Conservation (phyloP, 2,329 filamentous ascomycete genomes). For the Aspergillus pseudotamarii region DNA sequence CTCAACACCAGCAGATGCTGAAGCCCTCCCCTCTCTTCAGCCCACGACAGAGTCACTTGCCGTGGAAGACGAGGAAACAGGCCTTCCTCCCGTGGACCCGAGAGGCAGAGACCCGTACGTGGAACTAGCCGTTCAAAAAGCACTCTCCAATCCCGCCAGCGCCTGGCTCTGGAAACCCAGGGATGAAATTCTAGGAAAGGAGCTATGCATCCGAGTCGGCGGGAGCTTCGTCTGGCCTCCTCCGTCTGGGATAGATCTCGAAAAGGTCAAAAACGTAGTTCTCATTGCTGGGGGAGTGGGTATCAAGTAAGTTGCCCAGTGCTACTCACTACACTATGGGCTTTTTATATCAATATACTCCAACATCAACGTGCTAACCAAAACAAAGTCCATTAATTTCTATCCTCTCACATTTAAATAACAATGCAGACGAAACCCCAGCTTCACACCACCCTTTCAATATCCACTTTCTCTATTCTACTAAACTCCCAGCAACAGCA, state of each 20-base stretch:
- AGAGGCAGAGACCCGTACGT: slow-evolving; percentile 55
- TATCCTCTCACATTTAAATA: slow-evolving; percentile 64
- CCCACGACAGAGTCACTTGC: slow-evolving; percentile 18
- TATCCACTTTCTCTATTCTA: slow-evolving; percentile 67
- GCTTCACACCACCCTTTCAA: slow-evolving; percentile 36
- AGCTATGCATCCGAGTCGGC: slow-evolving; percentile 71
- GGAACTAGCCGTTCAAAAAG: slow-evolving; percentile 77
- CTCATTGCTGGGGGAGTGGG: slow-evolving; percentile 82
- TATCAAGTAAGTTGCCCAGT: slow-evolving; percentile 63
- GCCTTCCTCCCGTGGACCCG: slow-evolving; percentile 23
- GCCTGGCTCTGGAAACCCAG: slow-evolving; percentile 71
- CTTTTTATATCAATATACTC: not conserved
- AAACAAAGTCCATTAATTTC: slow-evolving; percentile 67
- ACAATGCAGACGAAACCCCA: slow-evolving; percentile 44
- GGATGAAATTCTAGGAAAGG: slow-evolving; percentile 59
- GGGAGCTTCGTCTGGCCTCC: slow-evolving; percentile 85
- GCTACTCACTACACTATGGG: not conserved
- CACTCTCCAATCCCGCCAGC: slow-evolving; percentile 70
- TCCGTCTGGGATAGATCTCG: slow-evolving; percentile 48
- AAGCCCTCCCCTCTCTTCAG: slow-evolving; percentile 33
- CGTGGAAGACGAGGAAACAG: slow-evolving; percentile 21
- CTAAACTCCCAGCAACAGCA: slow-evolving; percentile 39
- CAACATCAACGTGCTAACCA: slow-evolving; percentile 12
- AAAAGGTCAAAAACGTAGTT: slow-evolving; percentile 61
- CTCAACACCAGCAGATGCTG: slow-evolving; percentile 65